Evolutionary conservation across 345 rosid species (phyloP), one percentile per base, ranked within the genome.

Genomic region (Turritis glabra): DNA sequence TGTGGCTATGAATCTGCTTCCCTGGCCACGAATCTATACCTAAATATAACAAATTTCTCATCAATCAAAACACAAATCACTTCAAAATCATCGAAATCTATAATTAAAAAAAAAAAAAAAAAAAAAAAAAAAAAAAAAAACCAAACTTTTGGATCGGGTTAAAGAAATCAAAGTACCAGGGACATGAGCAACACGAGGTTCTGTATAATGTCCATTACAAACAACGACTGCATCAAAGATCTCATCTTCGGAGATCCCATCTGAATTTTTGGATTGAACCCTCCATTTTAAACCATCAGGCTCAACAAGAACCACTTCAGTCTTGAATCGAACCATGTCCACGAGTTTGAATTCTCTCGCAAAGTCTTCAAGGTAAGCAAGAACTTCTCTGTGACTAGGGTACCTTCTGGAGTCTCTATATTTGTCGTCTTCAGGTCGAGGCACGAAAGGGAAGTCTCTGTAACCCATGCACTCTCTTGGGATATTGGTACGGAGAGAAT

Each of bases 381-480:
- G 71, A 69, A 91, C 97, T 82, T 91, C 97, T 44, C 57, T 44
- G 40, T 91, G 95, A 65, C 87, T 81, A 15, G 98, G 97, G 19
- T 74, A 86, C 84, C 92, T 77, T 83, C 97, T 91, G 55, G 81
- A 76, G 66, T 94, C 97, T 53, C 87, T 66, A 10, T 73, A 65
- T 38, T 72, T 52, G 9, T 56, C 62, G 15, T 75, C 47, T 12
- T 38, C 64, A 15, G 62, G 71, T 33, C 74, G 64, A 58, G 77
- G 27, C 67, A 87, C 82, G 69, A 91, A 91, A 21, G 96, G 98
- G 78, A 73, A 94, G 63, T 86, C 97, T 11, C 21, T 60, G 77
- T 78, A 91, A 17, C 98, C 98, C 98, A 94, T 94, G 21, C 72
- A 77, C 64, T 94, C 97, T 75, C 97, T 71, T 6, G 98, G 92